A percentile compares a stretch with the other conserved stretches of the same genome.
Conservation (phyloP, 768 basidiomycete genomes). For the Auriscalpium orientale region DNA sequence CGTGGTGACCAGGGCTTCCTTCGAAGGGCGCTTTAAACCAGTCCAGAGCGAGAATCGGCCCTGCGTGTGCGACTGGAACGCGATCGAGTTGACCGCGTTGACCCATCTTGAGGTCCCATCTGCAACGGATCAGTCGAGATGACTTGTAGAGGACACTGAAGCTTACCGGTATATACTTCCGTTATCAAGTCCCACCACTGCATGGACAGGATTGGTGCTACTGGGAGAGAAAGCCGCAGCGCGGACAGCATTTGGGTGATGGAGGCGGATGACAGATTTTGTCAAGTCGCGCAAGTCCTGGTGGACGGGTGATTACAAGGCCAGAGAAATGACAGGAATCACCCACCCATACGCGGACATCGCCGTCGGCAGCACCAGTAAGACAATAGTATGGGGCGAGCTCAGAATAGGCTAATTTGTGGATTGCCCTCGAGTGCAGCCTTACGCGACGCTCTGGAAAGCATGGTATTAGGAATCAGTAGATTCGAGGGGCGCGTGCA, state of each 20-base stretch:
- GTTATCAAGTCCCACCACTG: conserved; percentile 34
- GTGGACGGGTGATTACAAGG: background rate
- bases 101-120: conserved; percentile 78
- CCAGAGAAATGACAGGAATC: background rate
- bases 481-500: too few species aligned
- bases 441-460: conserved; percentile 54
- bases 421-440: conserved; percentile 67
- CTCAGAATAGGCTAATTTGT: conserved; percentile 61
- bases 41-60: conserved; percentile 64
- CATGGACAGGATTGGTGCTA: conserved; percentile 57
- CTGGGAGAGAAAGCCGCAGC: conserved; percentile 66
- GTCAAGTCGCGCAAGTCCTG: conserved; percentile 71
- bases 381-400: conserved; percentile 65
- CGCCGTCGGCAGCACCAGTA: conserved; percentile 75
- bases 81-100: conserved; percentile 68
- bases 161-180: conserved; percentile 43
- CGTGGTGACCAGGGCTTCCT: conserved; percentile 8
- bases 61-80: conserved; percentile 65
- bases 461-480: background rate
- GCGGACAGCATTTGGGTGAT: conserved; percentile 62
- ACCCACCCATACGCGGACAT: conserved; percentile 73
- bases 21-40: conserved; percentile 45
- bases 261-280: conserved; percentile 62
- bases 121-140: conserved; percentile 16
- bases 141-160: background rate